Evolutionary conservation across 441 rosid genomes (phyloP), one percentile per base, ranked within the genome.

Genomic region (Mallotus repandus): DNA sequence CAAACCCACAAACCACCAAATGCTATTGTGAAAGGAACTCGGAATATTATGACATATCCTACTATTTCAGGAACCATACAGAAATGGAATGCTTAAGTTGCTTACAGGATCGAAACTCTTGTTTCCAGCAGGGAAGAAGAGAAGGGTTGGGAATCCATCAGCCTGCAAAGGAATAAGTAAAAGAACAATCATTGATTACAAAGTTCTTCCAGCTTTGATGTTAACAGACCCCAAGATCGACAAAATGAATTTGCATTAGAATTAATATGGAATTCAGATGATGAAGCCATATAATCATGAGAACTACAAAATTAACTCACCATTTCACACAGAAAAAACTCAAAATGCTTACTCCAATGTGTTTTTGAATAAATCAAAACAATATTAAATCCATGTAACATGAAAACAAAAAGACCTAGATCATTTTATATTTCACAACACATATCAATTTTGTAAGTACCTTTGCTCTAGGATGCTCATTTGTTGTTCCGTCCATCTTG

Each of bases 401-500:
- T 35, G 50, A n/a, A 46, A 18, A 55, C 66, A 73, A 43, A 59
- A 15, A 41, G 21, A 60, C 41, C 14, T 16, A 43, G 38, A 9
- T 29, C 19, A 59, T 63, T 74, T 70, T 18, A 66, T 2, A 45
- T 60, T 66, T 29, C 15, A 48, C 19, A 21, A 8, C 35, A 29
- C 48, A 46, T 13, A 61, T 52, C 59, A 53, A 75, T n/a, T 48
- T 63, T 8, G 52, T 22, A 19, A 43, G 77, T 86, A 96, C 99
- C 98, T 93, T 96, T 57, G 97, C 98, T 81, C 90, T 84, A 75
- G 98, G 99, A 75, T 96, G 98, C 77, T 96, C 99, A 72, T 96
- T 96, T 63, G 97, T 87, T 78, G 99, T 91, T 76, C 99, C 99
- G 78, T 96, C 99, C 97, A 96, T 96, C 91, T 96, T 96, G 54